A percentile compares a stretch with the other conserved stretches of the same genome.
Conservation (phyloP, 306 rosid species). For the Begonia masoniana region DNA sequence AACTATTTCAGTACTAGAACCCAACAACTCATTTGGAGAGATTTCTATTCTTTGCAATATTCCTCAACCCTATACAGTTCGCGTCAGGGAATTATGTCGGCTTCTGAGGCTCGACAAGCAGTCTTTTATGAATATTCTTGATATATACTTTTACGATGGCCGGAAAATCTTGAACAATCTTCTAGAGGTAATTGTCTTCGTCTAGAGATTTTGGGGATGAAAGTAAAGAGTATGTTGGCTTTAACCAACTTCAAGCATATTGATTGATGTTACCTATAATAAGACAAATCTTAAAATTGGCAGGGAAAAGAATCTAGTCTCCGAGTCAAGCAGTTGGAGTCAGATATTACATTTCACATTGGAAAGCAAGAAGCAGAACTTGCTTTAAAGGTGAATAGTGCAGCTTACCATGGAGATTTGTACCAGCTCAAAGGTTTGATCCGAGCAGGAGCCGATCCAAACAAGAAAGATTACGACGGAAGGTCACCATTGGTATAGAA, state of each 20-base stretch:
- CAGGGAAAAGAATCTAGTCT: slow-evolving; percentile 51
- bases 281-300: slow-evolving; percentile 7
- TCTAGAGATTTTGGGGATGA: not conserved
- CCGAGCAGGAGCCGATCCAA: slow-evolving; percentile 91
- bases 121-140: slow-evolving; percentile 73
- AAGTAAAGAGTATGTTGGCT: too few relatives aligned
- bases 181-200: slow-evolving; percentile 46
- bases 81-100: slow-evolving; percentile 75
- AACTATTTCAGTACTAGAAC: slow-evolving; percentile 41
- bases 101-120: slow-evolving; percentile 88
- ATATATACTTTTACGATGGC: slow-evolving; percentile 79
- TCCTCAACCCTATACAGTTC: slow-evolving; percentile 84
- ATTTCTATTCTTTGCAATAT: slow-evolving; percentile 89
- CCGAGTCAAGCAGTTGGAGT: slow-evolving; percentile 67
- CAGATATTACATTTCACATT: slow-evolving; percentile 83
- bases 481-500: slow-evolving; percentile 80
- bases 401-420: slow-evolving; percentile 71
- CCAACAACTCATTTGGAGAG: slow-evolving; percentile 66
- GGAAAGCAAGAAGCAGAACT: slow-evolving; percentile 93
- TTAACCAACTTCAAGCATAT: not conserved
- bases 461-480: slow-evolving; percentile 91
- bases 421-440: slow-evolving; percentile 61
- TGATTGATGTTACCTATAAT: not conserved
- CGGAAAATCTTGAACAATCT: slow-evolving; percentile 84
- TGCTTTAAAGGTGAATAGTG: slow-evolving; percentile 79